These are phyloP conservation scores for Hemisphaericaspora nanyangensis DNA, from an alignment of 805 yeast species.

Conservation along the genomic window DNA sequence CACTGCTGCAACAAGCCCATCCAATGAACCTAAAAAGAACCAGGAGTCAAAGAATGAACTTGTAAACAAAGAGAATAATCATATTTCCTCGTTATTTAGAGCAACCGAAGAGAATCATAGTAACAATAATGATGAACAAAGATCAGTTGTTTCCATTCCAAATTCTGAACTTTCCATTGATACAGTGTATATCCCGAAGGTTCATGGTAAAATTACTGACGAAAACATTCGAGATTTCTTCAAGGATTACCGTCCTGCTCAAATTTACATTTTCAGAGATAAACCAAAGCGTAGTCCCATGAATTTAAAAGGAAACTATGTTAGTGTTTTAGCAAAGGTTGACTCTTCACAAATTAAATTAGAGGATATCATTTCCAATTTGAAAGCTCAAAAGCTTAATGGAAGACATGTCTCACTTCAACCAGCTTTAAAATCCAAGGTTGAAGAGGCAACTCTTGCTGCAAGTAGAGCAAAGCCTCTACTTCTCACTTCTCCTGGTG, in stretches of 20 bases:
- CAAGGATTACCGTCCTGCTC: conserved; percentile 42
- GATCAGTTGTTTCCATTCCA: not conserved
- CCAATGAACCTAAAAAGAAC: not conserved
- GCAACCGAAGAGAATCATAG: not conserved
- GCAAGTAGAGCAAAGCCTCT: not conserved
- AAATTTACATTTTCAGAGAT: conserved; percentile 45
- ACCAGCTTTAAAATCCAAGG: conserved; percentile 40
- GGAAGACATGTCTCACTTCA: conserved; percentile 32
- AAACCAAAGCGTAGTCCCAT: conserved; percentile 21
- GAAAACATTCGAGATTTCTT: conserved; percentile 43
- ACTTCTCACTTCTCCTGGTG: too few relatives aligned
- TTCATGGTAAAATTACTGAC: conserved; percentile 40
- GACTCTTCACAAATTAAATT: conserved; percentile 37
- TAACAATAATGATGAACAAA: not conserved
- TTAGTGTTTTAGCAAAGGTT: conserved; percentile 51
- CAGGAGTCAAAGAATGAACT: not conserved
- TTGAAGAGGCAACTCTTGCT: conserved; percentile 41
- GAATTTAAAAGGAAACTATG: conserved; percentile 26
- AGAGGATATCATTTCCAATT: conserved; percentile 38
- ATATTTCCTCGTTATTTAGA: not conserved
- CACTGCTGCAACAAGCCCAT: not conserved
- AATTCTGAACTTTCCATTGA: conserved; percentile 29
- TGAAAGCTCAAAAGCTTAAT: conserved; percentile 33
- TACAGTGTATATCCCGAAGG: conserved; percentile 42
- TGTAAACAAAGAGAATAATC: not conserved